A percentile compares a stretch with the other conserved stretches of the same genome.
Conservation (phyloP, 768 basidiomycete genomes). For the Strobilomyces confusus region DNA sequence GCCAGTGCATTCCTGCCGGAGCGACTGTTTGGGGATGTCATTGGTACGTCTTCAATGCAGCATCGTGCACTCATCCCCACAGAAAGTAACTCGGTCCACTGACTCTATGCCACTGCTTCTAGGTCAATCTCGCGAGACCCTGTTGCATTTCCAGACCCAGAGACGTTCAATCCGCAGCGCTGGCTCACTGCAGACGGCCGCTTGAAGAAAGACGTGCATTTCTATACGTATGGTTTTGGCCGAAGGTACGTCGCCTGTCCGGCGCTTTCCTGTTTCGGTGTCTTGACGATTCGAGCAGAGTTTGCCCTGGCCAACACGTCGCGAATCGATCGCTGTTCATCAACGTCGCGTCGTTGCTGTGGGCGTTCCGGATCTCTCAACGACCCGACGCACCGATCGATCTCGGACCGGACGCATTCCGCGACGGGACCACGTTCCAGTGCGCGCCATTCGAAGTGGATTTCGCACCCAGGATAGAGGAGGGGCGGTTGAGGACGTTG, state of each 20-base stretch:
- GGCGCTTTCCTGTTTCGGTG: no score
- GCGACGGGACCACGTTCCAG: neutral
- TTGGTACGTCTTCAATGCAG: conserved; percentile 5
- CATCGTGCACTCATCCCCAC: neutral
- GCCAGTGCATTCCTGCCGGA: conserved; percentile 21
- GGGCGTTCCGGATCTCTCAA: conserved; percentile 53
- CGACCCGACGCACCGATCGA: conserved; percentile 53
- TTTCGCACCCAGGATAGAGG: neutral
- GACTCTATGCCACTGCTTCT: no score
- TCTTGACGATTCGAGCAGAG: conserved; percentile 20
- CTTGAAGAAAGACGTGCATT: conserved; percentile 40
- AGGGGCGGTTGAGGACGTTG: neutral
- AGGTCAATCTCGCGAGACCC: conserved; percentile 25
- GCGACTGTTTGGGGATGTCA: conserved; percentile 21
- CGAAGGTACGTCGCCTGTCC: conserved; percentile 23
- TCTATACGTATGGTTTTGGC: conserved; percentile 51
- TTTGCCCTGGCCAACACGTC: conserved; percentile 60
- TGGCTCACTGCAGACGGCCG: conserved; percentile 44
- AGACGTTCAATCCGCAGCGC: conserved; percentile 50
- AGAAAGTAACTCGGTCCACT: neutral
- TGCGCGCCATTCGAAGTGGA: neutral
- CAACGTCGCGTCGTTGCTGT: conserved; percentile 57
- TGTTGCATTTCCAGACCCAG: conserved; percentile 29
- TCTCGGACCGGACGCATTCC: neutral
- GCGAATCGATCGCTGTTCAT: conserved; percentile 17